These are phyloP conservation scores for Melaleuca quinquenervia DNA, from an alignment of 345 rosid species.

Conservation along the genomic window DNA sequence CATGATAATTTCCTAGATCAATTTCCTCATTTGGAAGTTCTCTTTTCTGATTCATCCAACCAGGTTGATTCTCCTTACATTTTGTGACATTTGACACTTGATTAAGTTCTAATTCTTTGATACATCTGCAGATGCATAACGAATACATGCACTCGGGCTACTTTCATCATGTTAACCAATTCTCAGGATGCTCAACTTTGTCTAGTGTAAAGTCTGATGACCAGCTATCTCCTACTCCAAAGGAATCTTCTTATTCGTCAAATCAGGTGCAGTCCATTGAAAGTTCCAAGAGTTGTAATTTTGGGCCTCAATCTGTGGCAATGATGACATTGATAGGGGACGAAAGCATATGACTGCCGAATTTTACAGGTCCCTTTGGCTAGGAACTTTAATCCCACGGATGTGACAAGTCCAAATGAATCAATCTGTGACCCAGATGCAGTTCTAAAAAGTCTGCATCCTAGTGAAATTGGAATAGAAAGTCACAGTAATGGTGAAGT, in stretches of 20 bases:
- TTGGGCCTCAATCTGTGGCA: slow-evolving; percentile 11
- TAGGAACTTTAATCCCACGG: slow-evolving; percentile 18
- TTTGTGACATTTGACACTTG: slow-evolving; percentile 11
- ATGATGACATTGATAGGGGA: slow-evolving; percentile 13
- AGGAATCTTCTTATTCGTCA: slow-evolving; percentile 50
- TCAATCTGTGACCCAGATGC: slow-evolving; percentile 26
- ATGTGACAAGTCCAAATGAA: slow-evolving; percentile 16
- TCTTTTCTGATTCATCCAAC: slow-evolving; percentile 9
- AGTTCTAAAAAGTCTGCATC: slow-evolving; percentile 24
- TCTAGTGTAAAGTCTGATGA: slow-evolving; percentile 37
- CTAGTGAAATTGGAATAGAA: slow-evolving; percentile 22
- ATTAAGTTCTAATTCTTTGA: slow-evolving; percentile 14
- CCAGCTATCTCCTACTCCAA: slow-evolving; percentile 29
- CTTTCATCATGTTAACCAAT: slow-evolving; percentile 32
- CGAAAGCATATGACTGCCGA: slow-evolving; percentile 12
- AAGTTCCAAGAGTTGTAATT: slow-evolving; percentile 21
- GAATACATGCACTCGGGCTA: slow-evolving; percentile 12
- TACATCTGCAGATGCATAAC: slow-evolving; percentile 6
- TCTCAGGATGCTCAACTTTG: slow-evolving; percentile 36
- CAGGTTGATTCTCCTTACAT: slow-evolving; percentile 16
- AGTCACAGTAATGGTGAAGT: slow-evolving; percentile 31
- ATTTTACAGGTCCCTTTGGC: slow-evolving; percentile 14
- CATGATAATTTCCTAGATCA: slow-evolving; percentile 20
- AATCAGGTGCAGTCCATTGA: slow-evolving; percentile 38
- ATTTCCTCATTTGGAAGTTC: slow-evolving; percentile 13